Base-by-base conservation (phyloP, 2,329 filamentous ascomycete genomes). In the Ascochyta clinopodiicola region DNA sequence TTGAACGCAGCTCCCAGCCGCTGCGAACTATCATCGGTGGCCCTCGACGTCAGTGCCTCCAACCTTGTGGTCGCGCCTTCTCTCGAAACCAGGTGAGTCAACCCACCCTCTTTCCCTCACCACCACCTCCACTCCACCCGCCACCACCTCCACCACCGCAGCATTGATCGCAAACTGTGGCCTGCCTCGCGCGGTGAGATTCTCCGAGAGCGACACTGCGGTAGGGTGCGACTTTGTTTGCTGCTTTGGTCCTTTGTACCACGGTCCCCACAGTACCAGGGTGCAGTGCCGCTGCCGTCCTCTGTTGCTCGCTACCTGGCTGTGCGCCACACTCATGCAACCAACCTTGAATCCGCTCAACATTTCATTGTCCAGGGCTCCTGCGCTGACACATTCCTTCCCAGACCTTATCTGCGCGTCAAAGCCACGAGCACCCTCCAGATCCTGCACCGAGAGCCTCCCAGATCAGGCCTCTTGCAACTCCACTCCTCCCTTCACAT, bases 281-380 rank as follows among this genome's bases (percentile, higher is more conserved):
- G 60, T 67, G 63, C 70, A 58, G 68, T 59, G 62, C 69, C 53
- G 66, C 71, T 69, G 68, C 65, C 57, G 66, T 72, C 69, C 71
- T 54, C 68, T 66, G 65, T 65, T 63, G 62, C 68, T 66, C 66
- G 69, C 69, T 66, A 61, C 63, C 63, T 60, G 53, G 47, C 60
- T 73, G 70, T 72, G 68, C 71, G 72, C 72, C 71, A 74, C 72
- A 68, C 61, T 57, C 62, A 67, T 74, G 71, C 69, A 72, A 67
- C 63, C 67, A 63, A 58, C 67, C 67, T 64, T 53, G 50, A 52
- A 59, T 62, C 59, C 39, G 60, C 66, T 55, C 64, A 66, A 68
- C 66, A 63, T 54, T 68, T 62, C 54, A 56, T 47, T 51, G 53
- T 47, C 63, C 47, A 55, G 63, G 55, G 51, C 60, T 51, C 48